Evolutionary conservation across 306 rosid genomes (phyloP).

Genomic region (Pterocarpus santalinus): DNA sequence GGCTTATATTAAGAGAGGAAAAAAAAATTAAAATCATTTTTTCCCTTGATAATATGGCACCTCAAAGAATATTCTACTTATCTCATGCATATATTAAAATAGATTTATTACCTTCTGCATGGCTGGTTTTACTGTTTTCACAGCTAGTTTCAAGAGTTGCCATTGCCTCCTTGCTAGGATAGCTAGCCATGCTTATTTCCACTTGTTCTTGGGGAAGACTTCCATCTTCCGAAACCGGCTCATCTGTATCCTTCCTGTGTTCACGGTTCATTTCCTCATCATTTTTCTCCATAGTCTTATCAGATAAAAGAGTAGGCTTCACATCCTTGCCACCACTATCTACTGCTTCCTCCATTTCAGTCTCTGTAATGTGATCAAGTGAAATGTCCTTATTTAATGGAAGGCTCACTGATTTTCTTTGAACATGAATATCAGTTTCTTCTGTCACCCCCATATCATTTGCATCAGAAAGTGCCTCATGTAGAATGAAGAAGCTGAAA

Average conservation of each 20-base stretch:
- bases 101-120: constrained; percentile 64
- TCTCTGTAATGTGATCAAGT: constrained; percentile 47
- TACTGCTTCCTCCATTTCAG: constrained; percentile 46
- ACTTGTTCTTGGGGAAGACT: constrained; percentile 47
- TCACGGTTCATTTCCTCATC: constrained; percentile 37
- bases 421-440: constrained; percentile 48
- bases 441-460: constrained; percentile 41
- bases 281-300: constrained; percentile 29
- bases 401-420: constrained; percentile 51
- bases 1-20: neutral
- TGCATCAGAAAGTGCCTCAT: constrained; percentile 59
- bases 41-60: constrained; percentile 1
- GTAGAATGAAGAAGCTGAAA: constrained; percentile 63
- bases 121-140: constrained; percentile 46
- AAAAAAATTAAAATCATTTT: neutral
- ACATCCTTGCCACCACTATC: constrained; percentile 43
- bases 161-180: constrained; percentile 48
- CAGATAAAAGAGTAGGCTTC: constrained; percentile 40
- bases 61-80: constrained; percentile 8
- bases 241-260: constrained; percentile 36
- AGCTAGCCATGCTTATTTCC: constrained; percentile 31
- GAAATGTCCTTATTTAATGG: constrained; percentile 41
- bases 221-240: constrained; percentile 46
- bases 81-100: constrained; percentile 15
- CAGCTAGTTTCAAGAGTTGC: constrained; percentile 46